Evolutionary conservation across 768 basidiomycete species (phyloP).

Genomic region (Russula griseocarnosa): DNA sequence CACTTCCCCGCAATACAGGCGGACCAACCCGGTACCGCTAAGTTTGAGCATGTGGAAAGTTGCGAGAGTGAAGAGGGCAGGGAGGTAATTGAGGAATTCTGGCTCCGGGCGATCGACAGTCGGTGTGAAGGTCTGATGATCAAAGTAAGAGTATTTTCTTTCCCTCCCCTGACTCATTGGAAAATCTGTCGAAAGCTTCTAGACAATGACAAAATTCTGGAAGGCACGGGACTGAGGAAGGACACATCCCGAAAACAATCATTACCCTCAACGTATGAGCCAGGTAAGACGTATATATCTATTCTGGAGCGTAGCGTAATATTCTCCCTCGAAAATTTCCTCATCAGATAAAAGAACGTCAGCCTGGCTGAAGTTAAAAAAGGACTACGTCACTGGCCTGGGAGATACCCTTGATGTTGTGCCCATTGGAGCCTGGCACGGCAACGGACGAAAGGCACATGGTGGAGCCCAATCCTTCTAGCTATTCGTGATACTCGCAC

Average conservation of each 20-base stretch:
- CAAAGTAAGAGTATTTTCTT: constrained; percentile 50
- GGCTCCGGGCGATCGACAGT: constrained; percentile 67
- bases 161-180: constrained; percentile 6
- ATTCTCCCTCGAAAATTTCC: background rate
- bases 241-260: constrained; percentile 53
- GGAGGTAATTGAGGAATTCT: constrained; percentile 67
- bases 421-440: constrained; percentile 83
- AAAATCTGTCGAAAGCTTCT: constrained; percentile 47
- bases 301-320: constrained; percentile 5
- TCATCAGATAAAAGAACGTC: constrained; percentile 70
- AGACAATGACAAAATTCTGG: constrained; percentile 47
- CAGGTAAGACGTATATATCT: constrained; percentile 40
- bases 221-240: constrained; percentile 36
- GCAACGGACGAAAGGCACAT: constrained; percentile 84
- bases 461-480: constrained; percentile 90
- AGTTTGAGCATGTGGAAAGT: constrained; percentile 70
- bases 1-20: constrained; percentile 55
- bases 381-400: constrained; percentile 79
- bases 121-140: constrained; percentile 93
- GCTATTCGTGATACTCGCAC: constrained; percentile 65
- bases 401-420: constrained; percentile 74
- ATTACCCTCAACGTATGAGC: constrained; percentile 83
- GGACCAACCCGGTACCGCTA: constrained; percentile 47
- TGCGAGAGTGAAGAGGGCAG: constrained; percentile 61
- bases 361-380: constrained; percentile 90